Evolutionary conservation across 2,329 filamentous ascomycete genomes (phyloP).

Genomic region (Colletotrichum sp.): DNA sequence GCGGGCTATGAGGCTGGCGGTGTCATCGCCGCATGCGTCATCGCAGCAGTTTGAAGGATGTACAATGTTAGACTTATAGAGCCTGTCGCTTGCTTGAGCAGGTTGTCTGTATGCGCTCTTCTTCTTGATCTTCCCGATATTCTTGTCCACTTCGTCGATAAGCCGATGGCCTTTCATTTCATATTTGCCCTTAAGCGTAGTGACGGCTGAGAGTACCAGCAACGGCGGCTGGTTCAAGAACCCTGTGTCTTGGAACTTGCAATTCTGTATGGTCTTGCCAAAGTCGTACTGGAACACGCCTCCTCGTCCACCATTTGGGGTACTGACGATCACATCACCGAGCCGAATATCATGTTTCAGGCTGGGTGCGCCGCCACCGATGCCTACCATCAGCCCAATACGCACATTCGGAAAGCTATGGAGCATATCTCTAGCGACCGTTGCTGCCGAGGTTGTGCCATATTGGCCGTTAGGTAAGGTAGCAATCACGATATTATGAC

Average conservation of each 20-base stretch:
- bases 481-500: slow-evolving; percentile 40
- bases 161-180: not conserved
- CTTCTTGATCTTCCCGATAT: not conserved
- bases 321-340: slow-evolving; percentile 19
- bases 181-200: not conserved
- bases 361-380: not conserved
- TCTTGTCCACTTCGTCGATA: not conserved
- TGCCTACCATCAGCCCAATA: slow-evolving; percentile 4
- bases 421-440: not conserved
- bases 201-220: not conserved
- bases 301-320: not conserved
- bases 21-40: not conserved
- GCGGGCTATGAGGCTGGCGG: not conserved
- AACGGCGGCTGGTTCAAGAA: not conserved
- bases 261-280: slow-evolving; percentile 14
- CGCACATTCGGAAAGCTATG: slow-evolving; percentile 3
- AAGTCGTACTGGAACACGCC: slow-evolving; percentile 20
- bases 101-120: not conserved
- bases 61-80: not conserved
- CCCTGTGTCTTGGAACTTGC: not conserved
- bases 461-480: slow-evolving; percentile 29
- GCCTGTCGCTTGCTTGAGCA: not conserved
- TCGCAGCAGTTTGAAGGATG: not conserved
- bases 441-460: slow-evolving; percentile 28
- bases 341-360: not conserved